Conservation (phyloP, 2,329 filamentous ascomycete species). For the Claviceps pazoutovae region DNA sequence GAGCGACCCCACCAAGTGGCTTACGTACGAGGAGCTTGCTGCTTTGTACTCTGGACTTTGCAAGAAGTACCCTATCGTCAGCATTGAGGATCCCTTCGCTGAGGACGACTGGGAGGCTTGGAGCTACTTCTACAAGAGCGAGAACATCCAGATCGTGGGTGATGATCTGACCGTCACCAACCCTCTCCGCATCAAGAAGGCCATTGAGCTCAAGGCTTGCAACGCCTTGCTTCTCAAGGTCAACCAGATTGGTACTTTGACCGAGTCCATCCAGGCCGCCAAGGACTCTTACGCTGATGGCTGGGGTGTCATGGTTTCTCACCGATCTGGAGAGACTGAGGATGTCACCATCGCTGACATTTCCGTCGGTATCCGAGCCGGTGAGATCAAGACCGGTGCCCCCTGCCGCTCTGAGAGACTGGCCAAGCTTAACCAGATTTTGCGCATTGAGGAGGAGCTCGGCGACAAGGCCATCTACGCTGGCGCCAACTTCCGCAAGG, state of each 20-base stretch:
- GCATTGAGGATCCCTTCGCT: slow-evolving; percentile 97
- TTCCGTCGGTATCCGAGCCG: slow-evolving; percentile 86
- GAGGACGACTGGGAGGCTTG: slow-evolving; percentile 99
- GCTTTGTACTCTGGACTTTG: slow-evolving; percentile 75
- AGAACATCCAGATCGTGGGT: slow-evolving; percentile 95
- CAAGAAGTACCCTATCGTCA: slow-evolving; percentile 96
- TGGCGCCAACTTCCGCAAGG: slow-evolving; percentile 78
- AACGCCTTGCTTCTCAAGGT: slow-evolving; percentile 98
- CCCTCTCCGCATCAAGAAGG: slow-evolving; percentile 98
- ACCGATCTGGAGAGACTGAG: slow-evolving; percentile 98
- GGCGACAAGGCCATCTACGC: slow-evolving; percentile 84
- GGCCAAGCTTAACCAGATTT: slow-evolving; percentile 99
- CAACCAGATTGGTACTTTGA: slow-evolving; percentile 99
- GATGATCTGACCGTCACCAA: slow-evolving; percentile 99
- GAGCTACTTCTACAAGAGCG: slow-evolving; percentile 99
- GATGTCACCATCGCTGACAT: slow-evolving; percentile 99
- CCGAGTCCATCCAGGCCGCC: slow-evolving; percentile 96
- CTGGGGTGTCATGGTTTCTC: slow-evolving; percentile 99
- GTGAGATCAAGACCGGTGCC: slow-evolving; percentile 98
- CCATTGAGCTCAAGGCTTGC: slow-evolving; percentile 96
- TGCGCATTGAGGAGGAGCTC: slow-evolving; percentile 98
- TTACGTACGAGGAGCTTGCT: slow-evolving; percentile 96
- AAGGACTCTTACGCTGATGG: slow-evolving; percentile 93
- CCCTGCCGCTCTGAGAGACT: slow-evolving; percentile 94
- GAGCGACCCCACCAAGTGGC: slow-evolving; percentile 89